These are phyloP conservation scores for Ophiocordyceps polyrhachis-furcata DNA, from an alignment of 2,329 filamentous ascomycete species.

Conservation along the genomic window DNA sequence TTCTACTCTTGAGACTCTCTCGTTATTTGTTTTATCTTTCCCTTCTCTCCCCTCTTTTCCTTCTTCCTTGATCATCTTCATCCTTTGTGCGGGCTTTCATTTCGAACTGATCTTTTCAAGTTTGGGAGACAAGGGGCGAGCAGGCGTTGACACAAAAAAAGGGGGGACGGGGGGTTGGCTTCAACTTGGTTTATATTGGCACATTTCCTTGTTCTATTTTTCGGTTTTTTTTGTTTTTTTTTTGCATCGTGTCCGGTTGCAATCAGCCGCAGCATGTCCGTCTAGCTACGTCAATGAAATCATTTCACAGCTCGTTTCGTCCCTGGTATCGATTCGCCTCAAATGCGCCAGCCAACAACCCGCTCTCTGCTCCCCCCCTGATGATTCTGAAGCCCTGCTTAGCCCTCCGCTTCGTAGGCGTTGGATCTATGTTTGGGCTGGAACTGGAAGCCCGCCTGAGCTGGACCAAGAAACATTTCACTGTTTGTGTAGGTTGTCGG, in stretches of 20 bases:
- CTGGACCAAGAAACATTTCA: slow-evolving; percentile 93
- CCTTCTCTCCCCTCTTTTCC: neutral
- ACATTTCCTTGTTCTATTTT: too few relatives aligned
- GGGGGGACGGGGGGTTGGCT: neutral
- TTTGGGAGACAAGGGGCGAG: neutral
- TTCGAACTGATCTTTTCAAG: neutral
- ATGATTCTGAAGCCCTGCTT: slow-evolving; percentile 3
- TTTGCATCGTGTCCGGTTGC: neutral
- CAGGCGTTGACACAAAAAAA: neutral
- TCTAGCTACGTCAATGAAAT: neutral
- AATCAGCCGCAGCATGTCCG: neutral
- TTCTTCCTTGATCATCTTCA: neutral
- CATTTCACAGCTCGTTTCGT: neutral
- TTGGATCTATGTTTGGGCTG: slow-evolving; percentile 97
- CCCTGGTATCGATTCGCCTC: too few relatives aligned
- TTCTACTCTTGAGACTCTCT: slow-evolving; percentile 29
- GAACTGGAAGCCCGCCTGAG: slow-evolving; percentile 80
- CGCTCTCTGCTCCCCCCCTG: neutral
- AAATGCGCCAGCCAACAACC: neutral
- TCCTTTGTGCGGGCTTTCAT: neutral
- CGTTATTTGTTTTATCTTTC: neutral
- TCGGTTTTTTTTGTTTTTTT: neutral
- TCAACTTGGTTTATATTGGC: neutral
- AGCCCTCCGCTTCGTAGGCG: slow-evolving; percentile 63
- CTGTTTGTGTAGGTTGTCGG: slow-evolving; percentile 22